A percentile compares a stretch with the other conserved stretches of the same genome.
These are phyloP conservation scores for Pythium plurisporium DNA, from an alignment of 352 stramenopile genomes.

Conservation along the genomic window DNA sequence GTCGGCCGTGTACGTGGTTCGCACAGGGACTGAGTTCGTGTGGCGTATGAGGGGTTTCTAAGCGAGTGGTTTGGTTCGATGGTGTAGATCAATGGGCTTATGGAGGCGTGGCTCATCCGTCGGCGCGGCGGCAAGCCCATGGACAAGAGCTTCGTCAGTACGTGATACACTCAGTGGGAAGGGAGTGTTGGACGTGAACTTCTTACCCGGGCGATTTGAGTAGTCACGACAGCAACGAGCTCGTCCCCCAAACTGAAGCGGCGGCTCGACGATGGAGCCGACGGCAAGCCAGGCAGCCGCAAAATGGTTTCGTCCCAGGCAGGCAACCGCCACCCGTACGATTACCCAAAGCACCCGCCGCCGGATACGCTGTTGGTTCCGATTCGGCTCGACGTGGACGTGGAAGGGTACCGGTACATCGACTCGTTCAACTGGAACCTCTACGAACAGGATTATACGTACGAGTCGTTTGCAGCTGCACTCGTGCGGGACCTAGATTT, in stretches of 20 bases:
- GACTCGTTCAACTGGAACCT: constrained; percentile 80
- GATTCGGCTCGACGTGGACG: constrained; percentile 70
- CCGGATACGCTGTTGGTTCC: constrained; percentile 51
- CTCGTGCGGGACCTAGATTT: constrained; percentile 68
- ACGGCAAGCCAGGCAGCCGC: constrained; percentile 16
- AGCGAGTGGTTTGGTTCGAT: neutral
- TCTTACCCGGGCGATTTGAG: neutral
- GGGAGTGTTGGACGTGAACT: neutral
- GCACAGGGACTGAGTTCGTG: neutral
- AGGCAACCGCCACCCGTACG: constrained; percentile 53
- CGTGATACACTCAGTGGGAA: neutral
- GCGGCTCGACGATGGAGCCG: constrained; percentile 50
- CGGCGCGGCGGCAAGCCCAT: constrained; percentile 76
- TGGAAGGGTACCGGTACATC: constrained; percentile 80
- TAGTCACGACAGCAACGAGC: constrained; percentile 48
- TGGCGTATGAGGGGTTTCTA: neutral
- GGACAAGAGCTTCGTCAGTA: constrained; percentile 66
- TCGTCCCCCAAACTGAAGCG: constrained; percentile 71
- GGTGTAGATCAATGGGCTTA: constrained; percentile 73
- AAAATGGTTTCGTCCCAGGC: constrained; percentile 4
- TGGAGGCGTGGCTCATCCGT: constrained; percentile 82
- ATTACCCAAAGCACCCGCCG: constrained; percentile 71
- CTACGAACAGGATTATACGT: constrained; percentile 73
- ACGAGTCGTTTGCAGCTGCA: constrained; percentile 65
- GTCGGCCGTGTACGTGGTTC: constrained; percentile 47